phyloP scores from a whole-genome alignment of 306 rosid genomes.

The Oxytropis ochrocephala region DNA sequence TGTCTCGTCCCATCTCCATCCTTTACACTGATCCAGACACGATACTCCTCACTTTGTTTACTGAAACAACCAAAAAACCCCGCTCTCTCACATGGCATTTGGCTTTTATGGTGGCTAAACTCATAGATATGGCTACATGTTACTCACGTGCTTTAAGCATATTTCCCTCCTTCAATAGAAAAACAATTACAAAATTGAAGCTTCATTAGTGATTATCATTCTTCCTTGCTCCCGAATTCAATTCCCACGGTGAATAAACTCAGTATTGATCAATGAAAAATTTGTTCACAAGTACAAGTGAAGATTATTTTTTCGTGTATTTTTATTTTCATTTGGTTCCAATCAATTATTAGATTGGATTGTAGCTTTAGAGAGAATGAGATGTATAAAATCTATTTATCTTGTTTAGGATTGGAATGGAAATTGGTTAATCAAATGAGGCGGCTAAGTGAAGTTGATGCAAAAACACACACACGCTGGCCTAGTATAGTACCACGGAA shows the following conservation, averaged over 20 bases:
- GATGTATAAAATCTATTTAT: not conserved
- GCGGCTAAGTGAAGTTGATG: not conserved
- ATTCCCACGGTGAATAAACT: too few species aligned
- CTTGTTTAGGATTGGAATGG: not conserved
- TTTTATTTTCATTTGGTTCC: not conserved
- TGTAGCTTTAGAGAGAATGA: not conserved
- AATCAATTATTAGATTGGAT: not conserved
- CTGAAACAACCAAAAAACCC: not conserved
- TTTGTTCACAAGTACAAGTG: too few species aligned
- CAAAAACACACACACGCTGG: too few species aligned
- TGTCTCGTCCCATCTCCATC: not conserved
- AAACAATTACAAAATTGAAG: too few species aligned
- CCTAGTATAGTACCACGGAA: constrained; percentile 30
- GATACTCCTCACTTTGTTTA: not conserved
- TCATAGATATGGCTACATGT: constrained; percentile 10
- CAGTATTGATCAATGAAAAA: too few species aligned
- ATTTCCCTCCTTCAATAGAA: not conserved
- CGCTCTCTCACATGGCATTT: constrained; percentile 27
- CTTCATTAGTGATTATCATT: too few species aligned
- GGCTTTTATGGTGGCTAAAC: constrained; percentile 20
- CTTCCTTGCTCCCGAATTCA: too few species aligned
- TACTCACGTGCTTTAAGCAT: constrained; percentile 24
- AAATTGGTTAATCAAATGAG: not conserved
- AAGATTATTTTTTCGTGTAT: too few species aligned
- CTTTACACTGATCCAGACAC: not conserved